Evolutionary conservation across 768 basidiomycete genomes (phyloP).

Genomic region (Mycena latifolia): DNA sequence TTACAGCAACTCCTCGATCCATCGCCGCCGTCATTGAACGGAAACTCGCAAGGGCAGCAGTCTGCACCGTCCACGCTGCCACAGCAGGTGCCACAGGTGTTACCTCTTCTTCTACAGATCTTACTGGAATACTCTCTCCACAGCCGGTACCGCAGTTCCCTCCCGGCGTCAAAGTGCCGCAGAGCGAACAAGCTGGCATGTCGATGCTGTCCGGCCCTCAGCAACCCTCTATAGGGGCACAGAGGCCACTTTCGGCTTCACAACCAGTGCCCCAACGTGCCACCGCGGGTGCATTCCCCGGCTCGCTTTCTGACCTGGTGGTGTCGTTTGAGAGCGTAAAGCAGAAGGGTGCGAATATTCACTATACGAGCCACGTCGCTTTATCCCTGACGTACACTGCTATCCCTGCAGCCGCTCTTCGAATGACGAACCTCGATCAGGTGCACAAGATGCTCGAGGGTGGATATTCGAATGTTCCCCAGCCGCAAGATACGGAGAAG

Average conservation of each 20-base stretch:
- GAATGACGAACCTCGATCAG: constrained; percentile 89
- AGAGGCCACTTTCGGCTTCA: constrained; percentile 67
- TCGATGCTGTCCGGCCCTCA: constrained; percentile 39
- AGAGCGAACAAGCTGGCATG: constrained; percentile 54
- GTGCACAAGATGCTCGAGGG: constrained; percentile 95
- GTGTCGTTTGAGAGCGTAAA: constrained; percentile 96
- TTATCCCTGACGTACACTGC: constrained; percentile 21
- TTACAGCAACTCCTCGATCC: constrained; percentile 52
- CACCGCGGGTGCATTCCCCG: constrained; percentile 72
- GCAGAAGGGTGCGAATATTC: constrained; percentile 82
- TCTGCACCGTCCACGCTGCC: constrained; percentile 55
- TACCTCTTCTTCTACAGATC: constrained; percentile 44
- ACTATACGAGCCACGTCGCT: neutral
- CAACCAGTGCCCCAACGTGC: constrained; percentile 59
- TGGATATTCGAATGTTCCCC: constrained; percentile 89
- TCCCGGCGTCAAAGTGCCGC: constrained; percentile 73
- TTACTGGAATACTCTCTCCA: neutral
- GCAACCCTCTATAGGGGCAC: constrained; percentile 55
- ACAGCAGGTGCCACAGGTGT: constrained; percentile 53
- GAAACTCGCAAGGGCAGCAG: constrained; percentile 46
- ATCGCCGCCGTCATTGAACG: constrained; percentile 45
- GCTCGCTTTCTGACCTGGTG: constrained; percentile 91
- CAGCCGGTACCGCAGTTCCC: constrained; percentile 64
- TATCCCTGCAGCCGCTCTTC: constrained; percentile 68
- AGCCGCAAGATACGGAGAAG: constrained; percentile 97